Conservation (phyloP, 768 basidiomycete species). For the Leucosporidium creatinivorum region DNA sequence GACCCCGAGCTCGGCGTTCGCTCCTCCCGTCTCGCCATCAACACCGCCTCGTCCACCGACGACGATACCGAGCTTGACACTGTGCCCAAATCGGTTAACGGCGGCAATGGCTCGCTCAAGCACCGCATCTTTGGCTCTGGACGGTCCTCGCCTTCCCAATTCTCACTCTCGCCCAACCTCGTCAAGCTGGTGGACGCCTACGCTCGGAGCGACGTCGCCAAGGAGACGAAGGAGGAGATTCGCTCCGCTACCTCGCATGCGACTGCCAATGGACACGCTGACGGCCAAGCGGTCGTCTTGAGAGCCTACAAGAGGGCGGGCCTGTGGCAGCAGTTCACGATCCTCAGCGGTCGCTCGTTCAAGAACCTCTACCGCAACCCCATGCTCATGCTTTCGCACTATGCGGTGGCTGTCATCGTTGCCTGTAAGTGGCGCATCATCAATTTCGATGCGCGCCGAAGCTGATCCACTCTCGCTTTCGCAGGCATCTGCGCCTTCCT, state of each 20-base stretch:
- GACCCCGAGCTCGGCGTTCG: slow-evolving; percentile 27
- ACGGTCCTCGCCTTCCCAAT: slow-evolving; percentile 4
- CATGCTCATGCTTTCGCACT: slow-evolving; percentile 82
- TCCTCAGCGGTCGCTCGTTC: slow-evolving; percentile 90
- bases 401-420: slow-evolving; percentile 69
- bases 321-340: slow-evolving; percentile 83
- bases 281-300: slow-evolving; percentile 56
- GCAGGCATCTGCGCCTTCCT: slow-evolving; percentile 86
- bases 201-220: slow-evolving; percentile 56
- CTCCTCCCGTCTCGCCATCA: background rate
- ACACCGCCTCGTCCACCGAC: background rate
- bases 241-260: slow-evolving; percentile 49
- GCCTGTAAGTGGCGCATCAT: slow-evolving; percentile 56
- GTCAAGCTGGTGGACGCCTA: slow-evolving; percentile 67
- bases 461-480: background rate
- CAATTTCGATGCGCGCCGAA: slow-evolving; percentile 6
- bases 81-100: slow-evolving; percentile 3
- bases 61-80: slow-evolving; percentile 33
- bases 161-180: slow-evolving; percentile 54
- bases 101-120: background rate
- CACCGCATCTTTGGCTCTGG: slow-evolving; percentile 23
- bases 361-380: slow-evolving; percentile 97
- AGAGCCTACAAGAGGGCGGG: slow-evolving; percentile 59
- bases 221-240: slow-evolving; percentile 34
- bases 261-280: slow-evolving; percentile 62